Conservation (phyloP, 805 yeast genomes). For the Yarrowia alimentaria region DNA sequence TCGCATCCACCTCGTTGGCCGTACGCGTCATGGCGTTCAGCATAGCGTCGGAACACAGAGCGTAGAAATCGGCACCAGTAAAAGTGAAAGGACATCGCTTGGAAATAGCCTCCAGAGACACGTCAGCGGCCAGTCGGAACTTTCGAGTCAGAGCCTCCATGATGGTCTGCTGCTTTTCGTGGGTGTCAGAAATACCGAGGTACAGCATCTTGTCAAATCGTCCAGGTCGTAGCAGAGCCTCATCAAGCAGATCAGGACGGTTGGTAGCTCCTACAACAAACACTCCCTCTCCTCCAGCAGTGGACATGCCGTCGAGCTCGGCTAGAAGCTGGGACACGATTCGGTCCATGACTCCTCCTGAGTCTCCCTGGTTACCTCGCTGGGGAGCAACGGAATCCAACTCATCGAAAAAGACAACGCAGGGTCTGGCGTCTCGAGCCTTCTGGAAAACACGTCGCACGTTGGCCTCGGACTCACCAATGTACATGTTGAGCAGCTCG, state of each 20-base stretch:
- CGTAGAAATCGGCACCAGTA: conserved; percentile 98
- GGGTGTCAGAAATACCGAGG: conserved; percentile 87
- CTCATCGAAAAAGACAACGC: conserved; percentile 96
- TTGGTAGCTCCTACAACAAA: conserved; percentile 99
- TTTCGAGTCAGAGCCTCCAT: conserved; percentile 86
- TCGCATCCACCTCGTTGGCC: conserved; percentile 70
- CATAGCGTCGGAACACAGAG: conserved; percentile 93
- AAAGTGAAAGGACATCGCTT: conserved; percentile 78
- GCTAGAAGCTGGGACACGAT: conserved; percentile 94
- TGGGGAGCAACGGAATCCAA: conserved; percentile 97
- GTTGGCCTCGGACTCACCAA: conserved; percentile 97
- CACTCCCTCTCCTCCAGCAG: conserved; percentile 79
- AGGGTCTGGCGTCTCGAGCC: conserved; percentile 95
- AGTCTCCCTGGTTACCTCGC: conserved; percentile 97
- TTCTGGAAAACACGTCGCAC: conserved; percentile 90
- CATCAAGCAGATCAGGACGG: conserved; percentile 92
- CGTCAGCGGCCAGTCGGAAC: conserved; percentile 53
- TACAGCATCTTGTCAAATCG: conserved; percentile 94
- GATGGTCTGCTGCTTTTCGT: conserved; percentile 82
- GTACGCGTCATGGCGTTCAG: conserved; percentile 92
- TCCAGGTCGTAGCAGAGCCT: conserved; percentile 89
- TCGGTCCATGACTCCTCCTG: conserved; percentile 99
- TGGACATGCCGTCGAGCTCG: conserved; percentile 93
- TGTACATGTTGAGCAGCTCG: conserved; percentile 92
- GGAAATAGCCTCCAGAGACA: conserved; percentile 60